phyloP scores from a whole-genome alignment of 805 yeast genomes.

The Cyberlindnera samutprakarnensis region DNA sequence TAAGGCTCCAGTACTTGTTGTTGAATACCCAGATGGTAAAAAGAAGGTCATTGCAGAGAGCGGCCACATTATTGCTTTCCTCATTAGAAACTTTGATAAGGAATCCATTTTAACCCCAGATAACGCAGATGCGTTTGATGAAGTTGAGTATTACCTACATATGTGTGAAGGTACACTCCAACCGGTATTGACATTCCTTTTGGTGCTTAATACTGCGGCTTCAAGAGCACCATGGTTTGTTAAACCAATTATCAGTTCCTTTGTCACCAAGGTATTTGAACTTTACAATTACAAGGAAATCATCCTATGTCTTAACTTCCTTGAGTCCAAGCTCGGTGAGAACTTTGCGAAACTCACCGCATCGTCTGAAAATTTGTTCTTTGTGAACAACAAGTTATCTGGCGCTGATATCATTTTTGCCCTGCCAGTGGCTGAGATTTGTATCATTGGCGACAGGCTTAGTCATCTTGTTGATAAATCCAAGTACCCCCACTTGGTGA shows the following conservation, averaged over 20 bases:
- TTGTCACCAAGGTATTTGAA: conserved; percentile 39
- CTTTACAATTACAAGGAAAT: conserved; percentile 44
- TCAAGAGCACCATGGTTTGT: conserved; percentile 40
- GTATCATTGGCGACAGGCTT: conserved; percentile 16
- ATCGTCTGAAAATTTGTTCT: conserved; percentile 20
- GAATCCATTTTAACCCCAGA: conserved; percentile 30
- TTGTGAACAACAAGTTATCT: conserved; percentile 43
- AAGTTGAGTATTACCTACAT: conserved; percentile 44
- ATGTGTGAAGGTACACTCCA: conserved; percentile 59
- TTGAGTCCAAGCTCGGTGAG: conserved; percentile 26
- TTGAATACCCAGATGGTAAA: conserved; percentile 27
- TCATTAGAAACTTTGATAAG: conserved; percentile 43
- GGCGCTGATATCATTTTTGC: conserved; percentile 50
- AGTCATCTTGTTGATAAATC: conserved; percentile 4
- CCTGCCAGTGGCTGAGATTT: conserved; percentile 27
- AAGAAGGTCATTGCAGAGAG: conserved; percentile 43
- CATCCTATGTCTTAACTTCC: conserved; percentile 28
- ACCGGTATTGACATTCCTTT: conserved; percentile 34
- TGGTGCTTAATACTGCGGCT: conserved; percentile 20
- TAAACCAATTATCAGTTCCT: conserved; percentile 33
- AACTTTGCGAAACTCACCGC: neutral
- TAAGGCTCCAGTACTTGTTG: conserved; percentile 52
- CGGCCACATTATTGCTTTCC: conserved; percentile 48
- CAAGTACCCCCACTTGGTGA: conserved; percentile 22
- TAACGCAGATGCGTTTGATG: conserved; percentile 30